phyloP scores from a whole-genome alignment of 768 basidiomycete species.

The Gyrodon lividus region DNA sequence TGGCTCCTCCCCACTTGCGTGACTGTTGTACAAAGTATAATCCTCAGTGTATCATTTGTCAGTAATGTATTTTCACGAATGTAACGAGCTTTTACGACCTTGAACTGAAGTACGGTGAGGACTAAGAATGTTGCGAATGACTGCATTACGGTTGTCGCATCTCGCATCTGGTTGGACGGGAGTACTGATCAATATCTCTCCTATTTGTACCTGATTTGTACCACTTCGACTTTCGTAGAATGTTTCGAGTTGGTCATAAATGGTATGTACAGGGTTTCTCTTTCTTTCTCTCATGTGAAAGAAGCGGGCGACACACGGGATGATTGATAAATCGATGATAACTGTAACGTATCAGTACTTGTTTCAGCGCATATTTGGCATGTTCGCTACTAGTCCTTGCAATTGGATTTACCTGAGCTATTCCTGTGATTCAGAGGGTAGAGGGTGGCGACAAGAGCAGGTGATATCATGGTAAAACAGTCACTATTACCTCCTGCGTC shows the following conservation, averaged over 20 bases:
- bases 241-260: constrained; percentile 45
- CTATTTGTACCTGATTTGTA: too few species aligned
- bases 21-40: constrained; percentile 21
- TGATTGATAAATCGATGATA: too few species aligned
- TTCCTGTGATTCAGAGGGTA: constrained; percentile 33
- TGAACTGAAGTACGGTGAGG: too few species aligned
- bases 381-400: constrained; percentile 43
- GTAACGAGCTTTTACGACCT: constrained; percentile 4
- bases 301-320: constrained; percentile 1
- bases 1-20: constrained; percentile 6
- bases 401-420: constrained; percentile 51
- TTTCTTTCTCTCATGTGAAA: too few species aligned
- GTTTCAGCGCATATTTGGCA: constrained; percentile 44
- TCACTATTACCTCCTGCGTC: constrained; percentile 49
- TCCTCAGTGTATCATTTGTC: constrained; percentile 18
- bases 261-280: constrained; percentile 44
- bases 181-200: too few species aligned
- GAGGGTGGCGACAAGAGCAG: neutral
- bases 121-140: too few species aligned
- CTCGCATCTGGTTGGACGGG: too few species aligned
- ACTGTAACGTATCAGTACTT: too few species aligned
- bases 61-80: constrained; percentile 24
- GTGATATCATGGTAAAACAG: constrained; percentile 13
- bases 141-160: too few species aligned
- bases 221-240: neutral